Base-by-base conservation (phyloP, 2,329 filamentous ascomycete genomes). In the Penicillium sp. region DNA sequence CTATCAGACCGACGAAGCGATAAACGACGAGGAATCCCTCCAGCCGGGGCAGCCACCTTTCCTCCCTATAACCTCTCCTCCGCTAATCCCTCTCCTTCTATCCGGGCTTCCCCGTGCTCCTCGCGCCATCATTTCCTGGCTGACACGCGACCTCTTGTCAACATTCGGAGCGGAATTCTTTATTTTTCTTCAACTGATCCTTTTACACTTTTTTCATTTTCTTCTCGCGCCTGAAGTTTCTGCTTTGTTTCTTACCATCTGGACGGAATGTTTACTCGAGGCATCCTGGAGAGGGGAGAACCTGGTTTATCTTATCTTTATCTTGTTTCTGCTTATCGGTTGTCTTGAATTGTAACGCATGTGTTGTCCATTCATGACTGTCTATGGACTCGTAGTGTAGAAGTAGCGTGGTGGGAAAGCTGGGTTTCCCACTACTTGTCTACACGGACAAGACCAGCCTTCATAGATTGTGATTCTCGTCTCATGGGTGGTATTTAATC, bases 1-100 rank as follows among this genome's bases (percentile, higher is more conserved):
- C 42, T 45, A 45, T 21, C 54, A 53, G 53, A 57, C 59, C 60
- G 48, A 63, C 60, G 61, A 64, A 62, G 56, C 61, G 61, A 64
- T 64, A 57, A 60, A 61, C 52, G 61, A 64, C 60, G 55, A 63
- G 54, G 57, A 58, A 51, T 45, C 39, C 55, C 51, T 49, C 55
- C 52, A 52, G 54, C 51, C 49, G 42, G 53, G 54, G 49, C 43
- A 58, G 60, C 54, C 58, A 47, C 53, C 51, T 39, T 46, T 34
- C 46, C 41, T 38, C 24, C 18, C 42, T 49, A 18, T 45, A 45
- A 54, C 49, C 52, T 51, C 57, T 49, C 52, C 13, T 9, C 36
- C 45, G 48, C 50, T 60, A 56, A 56, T 60, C 28, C 46, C 44
- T 36, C 18, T 12, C 45, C 26, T 29, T 47, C 45, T 46, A 28